Conservation (phyloP, 768 basidiomycete species). For the Termitomyces titanicus region DNA sequence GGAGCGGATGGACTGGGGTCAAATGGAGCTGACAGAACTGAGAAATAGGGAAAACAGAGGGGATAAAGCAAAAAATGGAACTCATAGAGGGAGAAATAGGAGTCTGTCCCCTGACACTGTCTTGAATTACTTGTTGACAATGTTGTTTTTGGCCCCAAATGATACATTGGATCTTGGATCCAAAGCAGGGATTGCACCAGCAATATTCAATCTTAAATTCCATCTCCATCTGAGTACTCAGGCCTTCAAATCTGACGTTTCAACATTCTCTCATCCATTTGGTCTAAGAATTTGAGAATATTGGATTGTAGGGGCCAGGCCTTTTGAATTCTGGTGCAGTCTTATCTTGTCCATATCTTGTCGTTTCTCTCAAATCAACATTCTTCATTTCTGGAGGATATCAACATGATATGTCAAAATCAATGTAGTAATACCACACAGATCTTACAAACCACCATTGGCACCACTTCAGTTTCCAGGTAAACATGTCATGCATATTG, state of each 20-base stretch:
- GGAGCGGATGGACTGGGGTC: too few relatives aligned
- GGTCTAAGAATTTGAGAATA: background rate
- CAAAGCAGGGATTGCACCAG: background rate
- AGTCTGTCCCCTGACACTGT: too few relatives aligned
- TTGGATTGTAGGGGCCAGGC: background rate
- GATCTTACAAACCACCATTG: conserved; percentile 8
- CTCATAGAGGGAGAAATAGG: too few relatives aligned
- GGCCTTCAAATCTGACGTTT: background rate
- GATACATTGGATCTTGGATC: too few relatives aligned
- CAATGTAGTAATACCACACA: conserved; percentile 2
- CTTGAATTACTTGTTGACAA: too few relatives aligned
- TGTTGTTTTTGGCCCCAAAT: too few relatives aligned
- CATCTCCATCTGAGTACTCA: background rate
- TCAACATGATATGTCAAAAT: too few relatives aligned
- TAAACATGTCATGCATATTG: background rate
- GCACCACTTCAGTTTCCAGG: background rate
- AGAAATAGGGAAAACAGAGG: too few relatives aligned
- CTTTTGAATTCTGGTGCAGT: background rate
- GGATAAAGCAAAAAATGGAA: too few relatives aligned
- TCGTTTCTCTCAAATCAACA: background rate
- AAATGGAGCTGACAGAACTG: too few relatives aligned
- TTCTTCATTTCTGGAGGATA: too few relatives aligned
- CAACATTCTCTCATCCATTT: background rate
- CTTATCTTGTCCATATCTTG: too few relatives aligned
- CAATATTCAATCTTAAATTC: background rate